Percentiles rank a stretch among this genome's conserved stretches.
Conservation (phyloP, 768 basidiomycete species). For the Psilocybe tampanensis region DNA sequence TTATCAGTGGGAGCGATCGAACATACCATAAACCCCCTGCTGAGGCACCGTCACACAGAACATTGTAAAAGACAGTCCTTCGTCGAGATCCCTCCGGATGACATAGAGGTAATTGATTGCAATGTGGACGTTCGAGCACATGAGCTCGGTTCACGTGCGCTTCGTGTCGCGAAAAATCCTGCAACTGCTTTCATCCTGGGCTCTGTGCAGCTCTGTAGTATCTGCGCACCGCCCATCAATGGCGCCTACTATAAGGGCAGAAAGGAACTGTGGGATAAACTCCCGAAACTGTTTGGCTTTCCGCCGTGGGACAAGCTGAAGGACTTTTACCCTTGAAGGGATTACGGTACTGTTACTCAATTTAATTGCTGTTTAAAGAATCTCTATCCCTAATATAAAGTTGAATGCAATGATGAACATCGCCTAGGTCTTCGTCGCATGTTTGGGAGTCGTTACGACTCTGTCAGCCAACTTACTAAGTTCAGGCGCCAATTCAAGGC, state of each 20-base stretch:
- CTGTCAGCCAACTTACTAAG: no score
- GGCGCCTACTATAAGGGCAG: background rate
- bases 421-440: no score
- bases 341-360: no score
- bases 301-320: background rate
- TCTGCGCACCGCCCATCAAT: background rate
- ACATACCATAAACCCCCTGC: background rate
- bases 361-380: no score
- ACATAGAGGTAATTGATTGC: background rate
- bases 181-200: background rate
- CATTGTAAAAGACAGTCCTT: background rate
- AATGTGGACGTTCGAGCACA: background rate
- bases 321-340: no score
- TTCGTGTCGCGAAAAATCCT: background rate
- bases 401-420: no score
- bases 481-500: no score
- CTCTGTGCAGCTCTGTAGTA: background rate
- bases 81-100: background rate
- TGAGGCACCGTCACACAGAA: background rate
- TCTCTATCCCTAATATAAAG: no score
- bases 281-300: conserved; percentile 1
- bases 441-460: no score
- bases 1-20: background rate
- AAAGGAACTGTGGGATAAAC: background rate
- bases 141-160: background rate